Evolutionary conservation across 2,329 filamentous ascomycete species (phyloP).

Genomic region (Alternaria ethzedia): DNA sequence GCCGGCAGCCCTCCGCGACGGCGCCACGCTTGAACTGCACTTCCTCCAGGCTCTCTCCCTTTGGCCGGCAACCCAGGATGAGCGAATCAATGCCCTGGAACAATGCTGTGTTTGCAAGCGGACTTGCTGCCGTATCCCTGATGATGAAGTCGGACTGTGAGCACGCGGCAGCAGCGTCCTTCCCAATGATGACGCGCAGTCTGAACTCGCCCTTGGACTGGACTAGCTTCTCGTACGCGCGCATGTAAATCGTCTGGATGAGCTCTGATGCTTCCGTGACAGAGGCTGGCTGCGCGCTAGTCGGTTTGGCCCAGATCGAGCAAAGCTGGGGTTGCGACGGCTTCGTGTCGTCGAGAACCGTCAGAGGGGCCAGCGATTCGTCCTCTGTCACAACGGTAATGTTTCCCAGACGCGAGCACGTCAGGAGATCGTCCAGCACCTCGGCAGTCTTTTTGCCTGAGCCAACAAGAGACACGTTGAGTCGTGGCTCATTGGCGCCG

Average conservation of each 20-base stretch:
- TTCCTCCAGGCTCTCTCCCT: conserved; percentile 46
- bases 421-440: conserved; percentile 42
- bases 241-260: conserved; percentile 42
- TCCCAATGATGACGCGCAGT: conserved; percentile 37
- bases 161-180: conserved; percentile 31
- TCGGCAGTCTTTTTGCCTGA: conserved; percentile 37
- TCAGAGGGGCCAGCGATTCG: conserved; percentile 37
- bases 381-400: conserved; percentile 45
- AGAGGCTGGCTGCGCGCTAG: conserved; percentile 22
- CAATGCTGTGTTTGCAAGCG: conserved; percentile 25
- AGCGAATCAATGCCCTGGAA: conserved; percentile 42
- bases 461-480: conserved; percentile 42
- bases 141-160: conserved; percentile 40
- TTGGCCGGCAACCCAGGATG: conserved; percentile 43
- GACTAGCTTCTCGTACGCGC: conserved; percentile 46
- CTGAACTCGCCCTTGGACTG: conserved; percentile 39
- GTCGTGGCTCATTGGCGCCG: conserved; percentile 32
- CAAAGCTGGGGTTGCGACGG: conserved; percentile 40
- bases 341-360: conserved; percentile 31
- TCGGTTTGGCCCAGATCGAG: conserved; percentile 45
- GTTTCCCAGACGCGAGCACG: conserved; percentile 43
- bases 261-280: conserved; percentile 37
- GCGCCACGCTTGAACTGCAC: conserved; percentile 47
- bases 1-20: conserved; percentile 34
- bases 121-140: conserved; percentile 28